Percentiles rank a stretch among this genome's conserved stretches.
phyloP scores from a whole-genome alignment of 768 basidiomycete species.

The Strobilomyces echinocephalus region DNA sequence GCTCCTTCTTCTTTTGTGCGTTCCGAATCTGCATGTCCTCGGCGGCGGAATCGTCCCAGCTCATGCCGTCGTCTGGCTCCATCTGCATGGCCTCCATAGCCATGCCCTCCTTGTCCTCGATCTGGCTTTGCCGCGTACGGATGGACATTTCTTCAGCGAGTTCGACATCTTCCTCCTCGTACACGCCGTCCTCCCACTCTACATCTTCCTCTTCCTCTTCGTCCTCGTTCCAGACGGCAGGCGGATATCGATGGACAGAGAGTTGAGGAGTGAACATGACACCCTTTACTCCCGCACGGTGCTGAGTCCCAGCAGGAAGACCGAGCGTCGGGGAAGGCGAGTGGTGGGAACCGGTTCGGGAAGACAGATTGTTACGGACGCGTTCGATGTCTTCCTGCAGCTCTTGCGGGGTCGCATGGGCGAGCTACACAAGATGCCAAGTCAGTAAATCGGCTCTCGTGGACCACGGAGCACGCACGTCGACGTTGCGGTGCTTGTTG shows the following conservation, averaged over 20 bases:
- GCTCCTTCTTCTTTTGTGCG: constrained; percentile 24
- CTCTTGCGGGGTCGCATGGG: constrained; percentile 43
- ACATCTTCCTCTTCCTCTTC: constrained; percentile 54
- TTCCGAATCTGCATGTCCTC: constrained; percentile 43
- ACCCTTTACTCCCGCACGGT: constrained; percentile 34
- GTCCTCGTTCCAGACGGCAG: constrained; percentile 79
- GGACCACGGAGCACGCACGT: constrained; percentile 50
- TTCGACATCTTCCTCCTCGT: constrained; percentile 64
- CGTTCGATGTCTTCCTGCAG: constrained; percentile 54
- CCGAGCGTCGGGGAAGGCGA: constrained; percentile 46
- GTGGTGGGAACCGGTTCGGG: constrained; percentile 44
- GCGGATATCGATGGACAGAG: constrained; percentile 70
- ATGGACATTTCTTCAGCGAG: constrained; percentile 53
- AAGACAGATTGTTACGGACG: constrained; percentile 46
- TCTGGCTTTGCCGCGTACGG: constrained; percentile 35
- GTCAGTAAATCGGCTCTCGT: neutral
- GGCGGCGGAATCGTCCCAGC: constrained; percentile 74
- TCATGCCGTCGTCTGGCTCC: constrained; percentile 81
- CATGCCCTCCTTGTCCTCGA: constrained; percentile 29
- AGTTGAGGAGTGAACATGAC: constrained; percentile 73
- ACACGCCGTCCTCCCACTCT: constrained; percentile 60
- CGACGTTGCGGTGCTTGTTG: constrained; percentile 96
- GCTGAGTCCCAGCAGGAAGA: constrained; percentile 26
- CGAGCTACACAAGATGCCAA: constrained; percentile 19
- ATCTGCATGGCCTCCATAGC: constrained; percentile 35